Evolutionary conservation across 306 rosid species (phyloP), one percentile per base, ranked within the genome.

Genomic region (Corylus americana): DNA sequence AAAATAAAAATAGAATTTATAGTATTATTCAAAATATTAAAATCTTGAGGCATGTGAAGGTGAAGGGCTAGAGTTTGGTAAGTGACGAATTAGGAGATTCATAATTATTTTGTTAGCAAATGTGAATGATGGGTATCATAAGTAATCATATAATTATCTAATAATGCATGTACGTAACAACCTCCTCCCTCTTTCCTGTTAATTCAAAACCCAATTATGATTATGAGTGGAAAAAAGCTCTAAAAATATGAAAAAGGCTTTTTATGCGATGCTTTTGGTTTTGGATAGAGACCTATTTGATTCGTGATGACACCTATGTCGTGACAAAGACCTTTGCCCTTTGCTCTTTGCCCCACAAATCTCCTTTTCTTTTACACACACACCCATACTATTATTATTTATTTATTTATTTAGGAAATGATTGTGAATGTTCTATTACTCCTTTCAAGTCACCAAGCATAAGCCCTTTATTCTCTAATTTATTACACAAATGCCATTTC

Each of bases 221-320:
- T 6, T 14, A n/a, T 13, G 10, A 13, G 12, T 2, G 0, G n/a
- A 1, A 17, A 35, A 18, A 39, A 67, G 35, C 20, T 11, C 67
- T 11, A 48, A 47, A 11, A 54, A 11, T 45, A 64, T 47, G 2
- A 35, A 18, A 42, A 42, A n/a, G 1, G 35, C 27, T 20, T 70
- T 49, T 39, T 59, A 70, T 49, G 45, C 44, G 18, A 3, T 29
- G 50, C 50, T 22, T 17, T 18, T 47, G 53, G 80, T 22, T 17
- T 18, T 47, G 53, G 80, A 70, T 69, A 25, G 31, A n/a, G 77
- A 70, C 83, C 50, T 70, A 8, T 83, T 31, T 17, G 74, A 70
- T 83, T 69, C 63, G 70, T 74, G 86, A 74, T 29, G 35, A 83
- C 78, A 79, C 75, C 77, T 54, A 75, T 44, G 80, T 69, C 25